Evolutionary conservation across 495 filamentous ascomycete genomes (phyloP).

Genomic region (Talaromyces thailandensis): DNA sequence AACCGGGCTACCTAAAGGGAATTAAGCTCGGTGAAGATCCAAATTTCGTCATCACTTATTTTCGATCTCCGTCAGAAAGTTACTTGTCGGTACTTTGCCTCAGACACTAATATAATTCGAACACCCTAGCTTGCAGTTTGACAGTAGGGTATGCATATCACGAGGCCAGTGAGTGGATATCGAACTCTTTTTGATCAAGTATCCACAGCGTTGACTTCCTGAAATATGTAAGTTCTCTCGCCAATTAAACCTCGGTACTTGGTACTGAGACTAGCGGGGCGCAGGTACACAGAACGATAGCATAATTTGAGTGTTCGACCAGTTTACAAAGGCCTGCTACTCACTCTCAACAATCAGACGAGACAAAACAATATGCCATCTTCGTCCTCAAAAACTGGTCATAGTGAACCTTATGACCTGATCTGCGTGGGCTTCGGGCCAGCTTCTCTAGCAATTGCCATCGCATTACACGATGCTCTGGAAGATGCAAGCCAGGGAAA

Average conservation of each 20-base stretch:
- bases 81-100: neutral
- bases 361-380: neutral
- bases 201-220: neutral
- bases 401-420: slow-evolving; percentile 53
- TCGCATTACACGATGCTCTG: slow-evolving; percentile 72
- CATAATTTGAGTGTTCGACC: neutral
- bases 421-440: slow-evolving; percentile 92
- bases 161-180: neutral
- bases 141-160: neutral
- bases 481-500: slow-evolving; percentile 21
- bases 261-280: neutral
- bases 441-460: slow-evolving; percentile 84
- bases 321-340: neutral
- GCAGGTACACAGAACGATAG: neutral
- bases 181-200: neutral
- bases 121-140: neutral
- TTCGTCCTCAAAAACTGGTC: neutral
- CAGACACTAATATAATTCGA: neutral
- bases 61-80: neutral
- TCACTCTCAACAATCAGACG: neutral
- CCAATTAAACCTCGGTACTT: neutral
- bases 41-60: neutral
- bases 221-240: neutral
- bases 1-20: neutral
- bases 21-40: neutral